phyloP scores from a whole-genome alignment of 2,329 filamentous ascomycete genomes.

The Exserohilum rostratum region DNA sequence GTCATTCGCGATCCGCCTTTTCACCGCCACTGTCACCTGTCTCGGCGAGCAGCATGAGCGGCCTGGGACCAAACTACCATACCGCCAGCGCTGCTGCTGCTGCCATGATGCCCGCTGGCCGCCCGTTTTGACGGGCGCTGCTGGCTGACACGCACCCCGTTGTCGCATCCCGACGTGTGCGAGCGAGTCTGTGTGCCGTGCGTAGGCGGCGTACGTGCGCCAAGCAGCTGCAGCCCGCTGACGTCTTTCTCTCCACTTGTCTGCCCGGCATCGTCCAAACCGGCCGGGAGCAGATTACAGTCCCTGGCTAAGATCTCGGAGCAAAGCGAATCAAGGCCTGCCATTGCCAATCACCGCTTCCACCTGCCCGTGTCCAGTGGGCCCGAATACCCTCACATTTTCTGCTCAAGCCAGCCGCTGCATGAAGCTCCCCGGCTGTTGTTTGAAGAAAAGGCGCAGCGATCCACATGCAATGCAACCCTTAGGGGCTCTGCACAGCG shows the following conservation, averaged over 20 bases:
- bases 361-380: slow-evolving; percentile 21
- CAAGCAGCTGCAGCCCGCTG: slow-evolving; percentile 29
- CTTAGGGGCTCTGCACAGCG: no score
- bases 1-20: slow-evolving; percentile 9
- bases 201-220: slow-evolving; percentile 10
- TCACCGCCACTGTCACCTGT: slow-evolving; percentile 15
- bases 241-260: slow-evolving; percentile 27
- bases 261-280: slow-evolving; percentile 18
- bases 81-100: slow-evolving; percentile 9
- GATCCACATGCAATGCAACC: slow-evolving; percentile 22
- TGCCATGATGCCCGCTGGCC: neutral
- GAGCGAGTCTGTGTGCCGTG: no score
- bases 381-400: slow-evolving; percentile 20
- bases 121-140: no score
- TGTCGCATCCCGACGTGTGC: neutral
- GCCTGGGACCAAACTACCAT: neutral
- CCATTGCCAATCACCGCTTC: slow-evolving; percentile 22
- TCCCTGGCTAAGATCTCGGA: slow-evolving; percentile 26
- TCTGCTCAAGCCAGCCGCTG: slow-evolving; percentile 24
- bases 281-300: slow-evolving; percentile 24
- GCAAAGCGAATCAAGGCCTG: neutral
- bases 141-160: neutral
- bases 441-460: slow-evolving; percentile 34
- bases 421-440: slow-evolving; percentile 17
- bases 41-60: slow-evolving; percentile 18